These are phyloP conservation scores for Coemansia sp. DNA, from an alignment of 192 early-diverging fungal genomes.

Conservation along the genomic window DNA sequence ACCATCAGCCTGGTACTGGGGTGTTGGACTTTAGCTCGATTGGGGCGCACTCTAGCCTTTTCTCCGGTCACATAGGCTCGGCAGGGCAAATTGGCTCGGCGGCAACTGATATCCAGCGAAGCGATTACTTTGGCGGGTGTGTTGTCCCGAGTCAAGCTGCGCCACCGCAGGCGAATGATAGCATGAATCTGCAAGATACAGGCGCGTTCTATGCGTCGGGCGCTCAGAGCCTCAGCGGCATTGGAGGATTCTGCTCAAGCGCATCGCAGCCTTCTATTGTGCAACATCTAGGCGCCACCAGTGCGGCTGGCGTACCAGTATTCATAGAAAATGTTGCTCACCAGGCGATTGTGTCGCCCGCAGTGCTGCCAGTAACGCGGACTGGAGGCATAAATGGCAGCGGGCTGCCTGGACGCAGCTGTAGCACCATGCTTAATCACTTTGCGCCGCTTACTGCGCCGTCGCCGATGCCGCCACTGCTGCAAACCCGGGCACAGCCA, in stretches of 20 bases:
- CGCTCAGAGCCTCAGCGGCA: not conserved
- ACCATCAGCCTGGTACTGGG: not conserved
- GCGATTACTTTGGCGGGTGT: constrained; percentile 26
- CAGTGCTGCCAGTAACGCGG: not conserved
- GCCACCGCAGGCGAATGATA: constrained; percentile 1
- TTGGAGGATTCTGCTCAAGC: not conserved
- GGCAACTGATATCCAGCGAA: constrained; percentile 15
- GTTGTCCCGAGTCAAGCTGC: constrained; percentile 1
- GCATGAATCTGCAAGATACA: constrained; percentile 6
- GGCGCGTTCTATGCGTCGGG: constrained; percentile 1
- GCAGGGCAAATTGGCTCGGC: constrained; percentile 22
- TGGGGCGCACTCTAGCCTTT: not conserved
- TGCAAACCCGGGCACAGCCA: constrained; percentile 13
- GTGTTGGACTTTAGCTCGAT: constrained; percentile 3
- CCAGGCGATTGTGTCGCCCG: not conserved
- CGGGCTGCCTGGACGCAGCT: constrained; percentile 5
- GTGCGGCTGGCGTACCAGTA: not conserved
- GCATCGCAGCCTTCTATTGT: not conserved
- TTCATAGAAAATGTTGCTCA: not conserved
- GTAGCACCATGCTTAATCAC: constrained; percentile 8
- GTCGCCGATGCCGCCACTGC: constrained; percentile 29
- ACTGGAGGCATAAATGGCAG: not conserved
- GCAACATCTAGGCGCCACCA: not conserved
- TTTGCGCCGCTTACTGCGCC: constrained; percentile 25
- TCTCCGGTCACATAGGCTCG: constrained; percentile 17